These are phyloP conservation scores for Coemansia sp. DNA, from an alignment of 192 early-diverging fungal genomes.

Conservation along the genomic window DNA sequence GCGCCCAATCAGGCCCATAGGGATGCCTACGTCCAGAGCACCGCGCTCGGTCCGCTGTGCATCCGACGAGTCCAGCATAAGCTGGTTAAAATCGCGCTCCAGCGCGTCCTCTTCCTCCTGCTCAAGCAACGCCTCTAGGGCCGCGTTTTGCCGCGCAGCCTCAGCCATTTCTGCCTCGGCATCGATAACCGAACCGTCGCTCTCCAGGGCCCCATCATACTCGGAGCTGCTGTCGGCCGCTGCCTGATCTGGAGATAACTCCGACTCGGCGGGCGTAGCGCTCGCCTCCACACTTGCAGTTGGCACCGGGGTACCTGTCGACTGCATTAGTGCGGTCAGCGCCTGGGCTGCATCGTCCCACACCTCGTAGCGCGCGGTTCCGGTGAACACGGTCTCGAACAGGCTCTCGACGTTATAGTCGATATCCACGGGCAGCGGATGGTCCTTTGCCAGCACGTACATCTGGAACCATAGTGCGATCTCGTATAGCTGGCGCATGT, in stretches of 20 bases:
- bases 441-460: conserved; percentile 82
- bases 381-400: conserved; percentile 66
- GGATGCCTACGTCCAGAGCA: conserved; percentile 87
- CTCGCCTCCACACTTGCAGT: conserved; percentile 41
- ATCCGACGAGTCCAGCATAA: conserved; percentile 90
- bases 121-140: conserved; percentile 66
- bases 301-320: too few species aligned
- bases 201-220: neutral
- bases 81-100: conserved; percentile 82
- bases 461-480: conserved; percentile 85
- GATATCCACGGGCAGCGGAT: conserved; percentile 75
- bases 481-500: conserved; percentile 12
- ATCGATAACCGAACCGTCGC: conserved; percentile 34
- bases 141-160: conserved; percentile 53
- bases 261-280: neutral
- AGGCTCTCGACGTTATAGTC: conserved; percentile 81
- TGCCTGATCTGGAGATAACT: too few species aligned
- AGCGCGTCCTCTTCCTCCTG: conserved; percentile 81
- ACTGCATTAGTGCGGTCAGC: neutral
- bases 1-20: conserved; percentile 59
- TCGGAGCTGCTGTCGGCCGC: neutral
- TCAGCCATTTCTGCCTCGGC: conserved; percentile 54
- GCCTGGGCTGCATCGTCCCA: conserved; percentile 77
- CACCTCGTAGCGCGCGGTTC: conserved; percentile 53
- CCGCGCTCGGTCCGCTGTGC: conserved; percentile 60